These are phyloP conservation scores for Petrea volubilis DNA, from an alignment of 257 asterid genomes.

Conservation along the genomic window DNA sequence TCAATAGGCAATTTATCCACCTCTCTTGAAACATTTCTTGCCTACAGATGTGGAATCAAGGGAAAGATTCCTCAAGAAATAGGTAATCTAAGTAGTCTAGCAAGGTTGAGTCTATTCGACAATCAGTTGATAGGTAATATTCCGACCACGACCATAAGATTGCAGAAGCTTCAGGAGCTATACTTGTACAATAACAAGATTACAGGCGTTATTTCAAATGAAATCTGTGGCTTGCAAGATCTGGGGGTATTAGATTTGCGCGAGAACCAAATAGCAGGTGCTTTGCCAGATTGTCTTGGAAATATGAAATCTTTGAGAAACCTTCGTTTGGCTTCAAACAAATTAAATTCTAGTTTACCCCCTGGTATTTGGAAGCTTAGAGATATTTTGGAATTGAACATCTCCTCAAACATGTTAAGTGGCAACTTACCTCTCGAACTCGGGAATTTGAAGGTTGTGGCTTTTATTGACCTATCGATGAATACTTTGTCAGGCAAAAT, in stretches of 20 bases:
- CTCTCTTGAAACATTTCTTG: slow-evolving; percentile 1
- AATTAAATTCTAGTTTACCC: slow-evolving; percentile 20
- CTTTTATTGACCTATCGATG: slow-evolving; percentile 5
- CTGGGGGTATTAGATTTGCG: slow-evolving; percentile 10
- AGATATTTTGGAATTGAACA: neutral
- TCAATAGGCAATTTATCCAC: slow-evolving; percentile 16
- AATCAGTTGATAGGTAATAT: slow-evolving; percentile 9
- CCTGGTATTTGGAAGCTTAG: slow-evolving; percentile 18
- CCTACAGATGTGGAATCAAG: neutral
- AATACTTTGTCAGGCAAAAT: slow-evolving; percentile 10
- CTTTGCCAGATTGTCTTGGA: slow-evolving; percentile 15
- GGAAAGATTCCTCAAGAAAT: slow-evolving; percentile 17
- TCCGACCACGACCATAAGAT: neutral
- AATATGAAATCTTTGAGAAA: neutral
- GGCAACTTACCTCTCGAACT: slow-evolving; percentile 12
- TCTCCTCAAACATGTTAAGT: slow-evolving; percentile 2
- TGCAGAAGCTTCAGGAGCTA: slow-evolving; percentile 14
- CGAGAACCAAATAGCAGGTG: neutral
- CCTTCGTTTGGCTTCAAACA: slow-evolving; percentile 13
- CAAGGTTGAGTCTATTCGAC: neutral
- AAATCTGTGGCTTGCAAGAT: slow-evolving; percentile 3
- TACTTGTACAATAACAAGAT: slow-evolving; percentile 6
- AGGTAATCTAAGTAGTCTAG: slow-evolving; percentile 14
- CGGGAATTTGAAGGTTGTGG: slow-evolving; percentile 9
- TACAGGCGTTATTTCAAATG: neutral